Base-by-base conservation (phyloP, 148 eudicot species). In the Rhododendron henanense region DNA sequence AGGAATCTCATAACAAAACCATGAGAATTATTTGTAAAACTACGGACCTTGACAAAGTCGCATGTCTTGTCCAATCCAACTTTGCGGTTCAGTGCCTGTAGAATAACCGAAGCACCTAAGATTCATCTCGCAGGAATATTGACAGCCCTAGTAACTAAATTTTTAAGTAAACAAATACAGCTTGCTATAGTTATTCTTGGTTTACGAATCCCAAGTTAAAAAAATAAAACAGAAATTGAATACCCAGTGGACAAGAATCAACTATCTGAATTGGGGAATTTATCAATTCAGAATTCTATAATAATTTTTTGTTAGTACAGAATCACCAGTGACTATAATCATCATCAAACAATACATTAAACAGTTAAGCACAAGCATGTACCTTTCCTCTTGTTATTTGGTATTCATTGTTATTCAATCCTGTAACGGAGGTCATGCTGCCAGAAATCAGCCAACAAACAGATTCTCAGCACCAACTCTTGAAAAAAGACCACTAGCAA, bases 361-460 rank as follows among this genome's bases (percentile, higher is more conserved):
- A 75, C 3, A 7, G 33, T 82, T 23, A 23, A 11, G 55, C 16
- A 80, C 21, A 87, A 77, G 28, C 16, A 82, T 69, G 47, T 89
- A 97, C 99, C 98, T 95, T 93, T 88, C 99, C 99, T 90, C 99
- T 93, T 35, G 99, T 85, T 84, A 97, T 93, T 90, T 97, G 99
- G 87, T 97, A 95, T 87, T 97, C 98, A 71, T 97, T 97, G 88
- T 97, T 97, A 91, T 97, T 97, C 88, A 97, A 90, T 50, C 99
- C 99, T 67, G 96, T 97, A 79, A 97, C 91, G 37, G 96, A 95
- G 85, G 99, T 91, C 81, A 90, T 90, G 89, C 98, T 95, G 98
- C 92, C 88, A 87, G 48, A 88, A 18, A 79, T 81, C 47, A 84
- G 41, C 65, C 69, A 25, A 53, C 14, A 78, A 83, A 53, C 9